Conservation (phyloP, 2,329 filamentous ascomycete species). For the Fonsecaea pedrosoi region DNA sequence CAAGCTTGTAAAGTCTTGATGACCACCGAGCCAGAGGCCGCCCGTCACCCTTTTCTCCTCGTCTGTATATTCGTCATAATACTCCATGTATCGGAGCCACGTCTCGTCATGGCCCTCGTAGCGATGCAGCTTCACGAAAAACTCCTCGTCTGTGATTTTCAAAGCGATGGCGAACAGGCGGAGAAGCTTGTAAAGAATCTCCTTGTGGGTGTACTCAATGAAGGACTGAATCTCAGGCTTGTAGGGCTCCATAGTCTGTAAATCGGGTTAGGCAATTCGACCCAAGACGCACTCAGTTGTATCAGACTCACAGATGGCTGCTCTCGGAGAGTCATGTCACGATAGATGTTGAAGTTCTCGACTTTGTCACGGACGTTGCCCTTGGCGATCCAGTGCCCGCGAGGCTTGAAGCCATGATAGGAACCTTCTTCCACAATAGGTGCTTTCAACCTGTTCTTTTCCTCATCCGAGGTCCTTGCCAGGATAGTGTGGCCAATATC, state of each 20-base stretch:
- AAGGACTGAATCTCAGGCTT: slow-evolving; percentile 65
- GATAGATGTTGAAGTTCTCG: slow-evolving; percentile 27
- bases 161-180: slow-evolving; percentile 67
- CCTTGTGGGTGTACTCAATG: slow-evolving; percentile 43
- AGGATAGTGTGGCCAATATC: slow-evolving; percentile 67
- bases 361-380: slow-evolving; percentile 17
- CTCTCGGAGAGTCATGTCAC: slow-evolving; percentile 19
- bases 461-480: slow-evolving; percentile 62
- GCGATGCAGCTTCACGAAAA: slow-evolving; percentile 61
- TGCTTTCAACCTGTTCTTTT: slow-evolving; percentile 58
- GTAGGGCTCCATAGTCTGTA: slow-evolving; percentile 46
- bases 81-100: slow-evolving; percentile 69
- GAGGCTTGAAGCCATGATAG: slow-evolving; percentile 64
- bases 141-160: slow-evolving; percentile 65
- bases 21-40: slow-evolving; percentile 56
- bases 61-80: slow-evolving; percentile 52
- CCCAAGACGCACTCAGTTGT: background rate
- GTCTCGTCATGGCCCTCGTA: slow-evolving; percentile 66
- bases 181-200: slow-evolving; percentile 51
- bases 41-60: slow-evolving; percentile 56
- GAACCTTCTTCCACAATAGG: slow-evolving; percentile 59
- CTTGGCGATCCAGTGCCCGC: slow-evolving; percentile 46
- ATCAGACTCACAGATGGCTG: slow-evolving; percentile 14
- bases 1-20: slow-evolving; percentile 64
- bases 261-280: background rate